phyloP scores from a whole-genome alignment of 139 green algal genomes.

The Gonium pectorale region DNA sequence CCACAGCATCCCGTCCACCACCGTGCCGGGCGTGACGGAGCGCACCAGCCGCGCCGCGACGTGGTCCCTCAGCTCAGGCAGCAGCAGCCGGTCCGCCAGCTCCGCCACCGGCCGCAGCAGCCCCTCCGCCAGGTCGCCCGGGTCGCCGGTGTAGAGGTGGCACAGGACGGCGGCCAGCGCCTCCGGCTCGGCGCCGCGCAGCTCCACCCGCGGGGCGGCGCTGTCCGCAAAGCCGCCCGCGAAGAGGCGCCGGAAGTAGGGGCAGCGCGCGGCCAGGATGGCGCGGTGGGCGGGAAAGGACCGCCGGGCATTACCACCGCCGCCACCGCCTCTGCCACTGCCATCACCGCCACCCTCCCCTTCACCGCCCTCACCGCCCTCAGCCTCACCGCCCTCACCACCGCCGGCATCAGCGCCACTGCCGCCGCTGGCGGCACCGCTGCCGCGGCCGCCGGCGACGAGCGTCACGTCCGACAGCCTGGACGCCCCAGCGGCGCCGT shows the following conservation, averaged over 20 bases:
- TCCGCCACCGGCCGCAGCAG: neutral
- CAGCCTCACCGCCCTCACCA: too few species aligned
- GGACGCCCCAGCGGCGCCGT: too few species aligned
- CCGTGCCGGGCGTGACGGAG: neutral
- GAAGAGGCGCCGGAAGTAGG: constrained; percentile 3
- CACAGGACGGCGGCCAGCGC: neutral
- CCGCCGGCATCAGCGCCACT: too few species aligned
- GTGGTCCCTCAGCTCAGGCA: neutral
- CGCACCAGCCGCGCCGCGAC: constrained; percentile 1
- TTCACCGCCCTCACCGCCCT: neutral
- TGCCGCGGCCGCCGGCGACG: neutral
- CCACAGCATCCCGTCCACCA: constrained; percentile 18
- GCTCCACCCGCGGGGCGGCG: neutral
- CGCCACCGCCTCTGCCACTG: too few species aligned
- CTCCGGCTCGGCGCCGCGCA: neutral
- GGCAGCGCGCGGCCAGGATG: constrained; percentile 29
- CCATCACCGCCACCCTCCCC: too few species aligned
- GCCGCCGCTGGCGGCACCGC: too few species aligned
- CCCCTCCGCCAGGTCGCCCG: neutral
- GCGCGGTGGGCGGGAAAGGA: constrained; percentile 23
- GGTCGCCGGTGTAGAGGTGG: neutral
- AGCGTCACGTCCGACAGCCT: neutral
- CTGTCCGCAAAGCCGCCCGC: neutral
- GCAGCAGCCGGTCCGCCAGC: constrained; percentile 26
- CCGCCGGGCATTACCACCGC: too few species aligned